Evolutionary conservation across 805 yeast genomes (phyloP).

Genomic region (Candida tammaniensis): DNA sequence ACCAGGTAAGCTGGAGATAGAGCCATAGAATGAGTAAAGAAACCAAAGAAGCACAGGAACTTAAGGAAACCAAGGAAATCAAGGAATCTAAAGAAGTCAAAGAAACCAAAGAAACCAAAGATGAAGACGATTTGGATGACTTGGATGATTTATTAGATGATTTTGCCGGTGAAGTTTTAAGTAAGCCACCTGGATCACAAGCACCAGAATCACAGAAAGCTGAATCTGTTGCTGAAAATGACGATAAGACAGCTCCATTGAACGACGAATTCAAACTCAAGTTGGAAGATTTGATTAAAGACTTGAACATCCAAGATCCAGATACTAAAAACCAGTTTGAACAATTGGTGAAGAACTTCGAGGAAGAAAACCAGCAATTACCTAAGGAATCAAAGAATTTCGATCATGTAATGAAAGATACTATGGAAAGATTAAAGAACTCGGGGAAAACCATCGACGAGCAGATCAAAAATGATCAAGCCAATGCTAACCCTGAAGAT

Average conservation of each 20-base stretch:
- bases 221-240: slow-evolving; percentile 22
- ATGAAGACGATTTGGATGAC: slow-evolving; percentile 61
- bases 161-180: slow-evolving; percentile 67
- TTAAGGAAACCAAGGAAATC: too few relatives aligned
- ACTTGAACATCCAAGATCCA: slow-evolving; percentile 50
- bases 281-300: slow-evolving; percentile 44
- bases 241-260: slow-evolving; percentile 29
- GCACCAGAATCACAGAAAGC: slow-evolving; percentile 4
- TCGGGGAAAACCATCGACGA: slow-evolving; percentile 72
- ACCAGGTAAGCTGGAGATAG: too few relatives aligned
- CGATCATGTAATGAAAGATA: slow-evolving; percentile 73
- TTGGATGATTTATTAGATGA: slow-evolving; percentile 85
- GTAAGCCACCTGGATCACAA: slow-evolving; percentile 52
- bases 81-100: too few relatives aligned
- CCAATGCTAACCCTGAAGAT: slow-evolving; percentile 41
- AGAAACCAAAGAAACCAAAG: too few relatives aligned
- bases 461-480: slow-evolving; percentile 45
- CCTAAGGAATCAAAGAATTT: slow-evolving; percentile 43
- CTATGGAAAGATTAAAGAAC: slow-evolving; percentile 75
- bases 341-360: slow-evolving; percentile 43
- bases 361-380: slow-evolving; percentile 31
- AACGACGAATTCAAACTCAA: slow-evolving; percentile 31
- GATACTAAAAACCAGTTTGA: slow-evolving; percentile 52
- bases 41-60: not conserved
- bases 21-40: slow-evolving; percentile 1